phyloP scores from a whole-genome alignment of 345 rosid species.

The Clausena lansium region DNA sequence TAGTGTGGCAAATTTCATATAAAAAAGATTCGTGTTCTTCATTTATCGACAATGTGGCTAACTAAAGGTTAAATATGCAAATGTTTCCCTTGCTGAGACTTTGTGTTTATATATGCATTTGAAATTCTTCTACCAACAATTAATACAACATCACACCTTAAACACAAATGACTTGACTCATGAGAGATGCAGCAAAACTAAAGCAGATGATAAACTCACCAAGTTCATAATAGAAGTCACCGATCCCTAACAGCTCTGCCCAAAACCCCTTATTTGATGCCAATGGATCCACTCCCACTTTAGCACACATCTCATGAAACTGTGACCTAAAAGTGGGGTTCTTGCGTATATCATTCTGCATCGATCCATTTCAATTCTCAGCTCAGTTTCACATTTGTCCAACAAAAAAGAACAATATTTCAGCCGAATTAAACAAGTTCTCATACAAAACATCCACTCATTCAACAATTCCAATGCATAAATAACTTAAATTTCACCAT shows the following conservation, averaged over 20 bases:
- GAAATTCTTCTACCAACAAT: background rate
- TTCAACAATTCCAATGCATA: background rate
- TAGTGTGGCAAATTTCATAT: background rate
- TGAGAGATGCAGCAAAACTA: background rate
- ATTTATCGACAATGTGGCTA: background rate
- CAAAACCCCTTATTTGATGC: constrained; percentile 95
- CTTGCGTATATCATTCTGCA: constrained; percentile 83
- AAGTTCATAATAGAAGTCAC: constrained; percentile 95
- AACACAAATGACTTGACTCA: background rate
- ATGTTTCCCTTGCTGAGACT: too few species aligned
- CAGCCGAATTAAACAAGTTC: background rate
- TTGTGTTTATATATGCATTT: background rate
- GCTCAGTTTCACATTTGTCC: background rate
- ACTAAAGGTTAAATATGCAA: background rate
- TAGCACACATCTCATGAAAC: constrained; percentile 88
- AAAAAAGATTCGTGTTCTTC: too few species aligned
- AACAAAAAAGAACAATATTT: background rate
- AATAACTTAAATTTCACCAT: background rate
- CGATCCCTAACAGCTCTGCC: constrained; percentile 96
- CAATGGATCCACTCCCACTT: constrained; percentile 92
- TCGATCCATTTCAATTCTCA: constrained; percentile 10
- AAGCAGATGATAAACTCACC: constrained; percentile 38
- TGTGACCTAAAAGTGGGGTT: constrained; percentile 78
- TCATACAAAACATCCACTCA: background rate
- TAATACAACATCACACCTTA: background rate